Conservation (phyloP, 2,329 filamentous ascomycete genomes). For the Apiospora marii region DNA sequence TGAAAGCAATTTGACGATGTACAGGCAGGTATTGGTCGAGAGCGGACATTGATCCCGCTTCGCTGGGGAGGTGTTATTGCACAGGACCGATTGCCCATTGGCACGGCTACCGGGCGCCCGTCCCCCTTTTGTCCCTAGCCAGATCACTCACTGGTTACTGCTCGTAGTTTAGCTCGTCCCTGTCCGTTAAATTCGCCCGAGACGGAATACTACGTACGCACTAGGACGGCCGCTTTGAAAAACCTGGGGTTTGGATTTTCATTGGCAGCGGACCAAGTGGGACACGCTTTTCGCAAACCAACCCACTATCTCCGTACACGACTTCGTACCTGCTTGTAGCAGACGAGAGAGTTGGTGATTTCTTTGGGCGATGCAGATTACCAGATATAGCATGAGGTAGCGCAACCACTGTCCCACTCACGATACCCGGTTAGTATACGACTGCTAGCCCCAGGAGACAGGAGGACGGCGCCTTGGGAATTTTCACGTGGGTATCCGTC, state of each 20-base stretch:
- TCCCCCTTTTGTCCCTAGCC: not conserved
- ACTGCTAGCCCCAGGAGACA: not conserved
- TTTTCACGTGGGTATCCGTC: not conserved
- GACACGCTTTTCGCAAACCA: not conserved
- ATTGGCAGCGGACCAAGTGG: constrained; percentile 8
- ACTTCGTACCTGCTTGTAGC: not conserved
- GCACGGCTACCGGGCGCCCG: not conserved
- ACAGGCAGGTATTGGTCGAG: not conserved
- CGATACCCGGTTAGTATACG: not conserved
- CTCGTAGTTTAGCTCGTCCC: constrained; percentile 1
- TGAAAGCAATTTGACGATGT: not conserved
- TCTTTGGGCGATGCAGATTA: not conserved
- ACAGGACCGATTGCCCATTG: constrained; percentile 1
- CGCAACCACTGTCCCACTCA: not conserved
- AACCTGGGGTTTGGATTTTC: constrained; percentile 12
- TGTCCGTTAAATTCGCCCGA: not conserved
- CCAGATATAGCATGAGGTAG: not conserved
- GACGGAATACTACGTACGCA: not conserved
- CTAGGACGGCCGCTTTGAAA: not conserved
- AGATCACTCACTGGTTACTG: constrained; percentile 1
- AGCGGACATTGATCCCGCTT: constrained; percentile 11
- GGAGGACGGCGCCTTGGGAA: too few relatives aligned
- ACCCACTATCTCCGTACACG: not conserved
- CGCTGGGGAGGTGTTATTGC: not conserved
- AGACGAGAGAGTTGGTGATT: not conserved